Base-by-base conservation (phyloP, 805 yeast genomes). In the Dipodascopsis uninucleata region DNA sequence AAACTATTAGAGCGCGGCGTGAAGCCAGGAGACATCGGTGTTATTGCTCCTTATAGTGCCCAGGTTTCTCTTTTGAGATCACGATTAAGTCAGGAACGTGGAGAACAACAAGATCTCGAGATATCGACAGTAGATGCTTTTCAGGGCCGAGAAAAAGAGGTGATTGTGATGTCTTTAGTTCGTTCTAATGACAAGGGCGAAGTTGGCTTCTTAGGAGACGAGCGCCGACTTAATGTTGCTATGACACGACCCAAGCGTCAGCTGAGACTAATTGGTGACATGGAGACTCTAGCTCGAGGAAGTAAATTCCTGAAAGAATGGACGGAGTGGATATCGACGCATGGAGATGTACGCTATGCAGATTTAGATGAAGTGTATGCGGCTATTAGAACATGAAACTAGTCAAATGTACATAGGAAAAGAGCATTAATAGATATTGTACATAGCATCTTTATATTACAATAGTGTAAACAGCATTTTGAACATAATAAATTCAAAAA, bases 91-190 rank as follows among this genome's bases (percentile, higher is more conserved):
- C 24, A 20, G 21, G 21, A 36, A 23, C 33, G 38, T 41, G 1
- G 67, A 66, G 38, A 71, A 75, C n/a, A n/a, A n/a, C n/a, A n/a
- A 0, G 59, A 50, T 2, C 67, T 90, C 4, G 97, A 90, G 59
- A 76, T 89, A 0, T 78, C 95, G 3, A 86, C 97, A 0, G 90
- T 90, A 3, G 98, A 90, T 66, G 97, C 97, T 1, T 93, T 90
- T 59, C 98, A 90, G 68, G 98, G 98, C 1, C 71, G 97, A 50
- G 98, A 90, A 60, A 93, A 90, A 62, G 94, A 89, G 57, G 82
- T 80, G 0, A 87, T 90, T 5, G 72, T 90, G 1, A 66, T 93
- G 9, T 75, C 93, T 1, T 63, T 90, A 42, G 97, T 90, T 2
- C 71, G 98, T 52, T 82, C 93, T 31, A 90, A 90, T 61, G 81